Evolutionary conservation across 495 filamentous ascomycete species (phyloP), one percentile per base, ranked within the genome.

Genomic region (Aspergillus bridgeri): DNA sequence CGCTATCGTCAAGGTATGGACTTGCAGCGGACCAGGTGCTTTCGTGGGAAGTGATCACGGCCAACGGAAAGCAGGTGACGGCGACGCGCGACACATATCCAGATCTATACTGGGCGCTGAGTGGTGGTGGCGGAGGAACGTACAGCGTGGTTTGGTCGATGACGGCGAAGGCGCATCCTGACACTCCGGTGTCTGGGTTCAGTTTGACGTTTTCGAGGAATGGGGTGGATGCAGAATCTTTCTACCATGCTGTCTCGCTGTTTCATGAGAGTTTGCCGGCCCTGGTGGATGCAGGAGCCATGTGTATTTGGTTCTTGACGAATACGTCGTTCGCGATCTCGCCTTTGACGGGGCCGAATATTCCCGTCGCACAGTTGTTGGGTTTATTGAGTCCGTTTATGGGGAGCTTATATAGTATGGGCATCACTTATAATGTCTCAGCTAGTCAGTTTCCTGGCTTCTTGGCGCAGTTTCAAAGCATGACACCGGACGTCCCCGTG

Each of bases 51-150:
- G 71, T 89, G 0, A 78, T 89, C 4, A 83, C 81, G 3, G 74
- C 72, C 0, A 54, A 50, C 0, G 86, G 87, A 0, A 62, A 65
- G 19, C 58, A 83, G 18, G 51, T 86, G 25, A 78, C 69, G 0
- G 80, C 79, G 5, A 83, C 81, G 52, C 79, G 80, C 48, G 65
- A 67, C 9, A 80, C 82, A 59, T 78, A 87, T 57, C 48, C 69
- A 0, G 86, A 89, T 64, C 62, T 89, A 6, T 89, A 85, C 66
- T 89, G 84, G 85, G 87, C 87, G 8, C 74, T 88, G 42, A 74
- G 80, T 33, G 87, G 86, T 1, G 86, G 86, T 17, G 86, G 85
- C 17, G 84, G 78, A 21, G 83, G 83, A 18, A 86, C 84, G 8
- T 89, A 84, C 46, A 85, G 82, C 3, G 75, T 88, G 29, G 74